These are phyloP conservation scores for Rhizopogon vinicolor DNA, from an alignment of 768 basidiomycete species.

Conservation along the genomic window DNA sequence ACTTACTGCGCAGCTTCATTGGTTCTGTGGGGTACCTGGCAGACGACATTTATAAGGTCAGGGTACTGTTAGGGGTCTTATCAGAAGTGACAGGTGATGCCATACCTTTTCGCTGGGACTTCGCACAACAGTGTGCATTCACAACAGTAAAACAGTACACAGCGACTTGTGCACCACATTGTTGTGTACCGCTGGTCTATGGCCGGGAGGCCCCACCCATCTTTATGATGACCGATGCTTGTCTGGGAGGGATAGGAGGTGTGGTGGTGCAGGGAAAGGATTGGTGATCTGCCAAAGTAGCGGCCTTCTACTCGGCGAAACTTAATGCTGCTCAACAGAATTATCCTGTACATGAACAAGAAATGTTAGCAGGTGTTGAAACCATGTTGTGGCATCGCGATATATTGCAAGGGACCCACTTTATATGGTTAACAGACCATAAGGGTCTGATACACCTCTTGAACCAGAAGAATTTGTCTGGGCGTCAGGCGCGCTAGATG, in stretches of 20 bases:
- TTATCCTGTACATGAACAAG: conserved; percentile 1
- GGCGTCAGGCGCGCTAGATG: neutral
- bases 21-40: neutral
- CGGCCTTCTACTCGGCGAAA: conserved; percentile 29
- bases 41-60: neutral
- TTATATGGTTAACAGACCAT: neutral
- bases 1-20: neutral
- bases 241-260: conserved; percentile 24
- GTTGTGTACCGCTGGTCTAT: conserved; percentile 20
- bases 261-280: conserved; percentile 20
- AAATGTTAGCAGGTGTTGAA: neutral
- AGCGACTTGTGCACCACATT: conserved; percentile 6
- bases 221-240: conserved; percentile 29
- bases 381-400: too few species aligned
- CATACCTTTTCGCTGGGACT: conserved; percentile 10
- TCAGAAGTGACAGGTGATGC: neutral
- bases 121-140: conserved; percentile 18
- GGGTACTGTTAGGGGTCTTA: neutral
- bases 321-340: neutral
- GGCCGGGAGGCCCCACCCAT: conserved; percentile 11
- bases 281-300: conserved; percentile 19
- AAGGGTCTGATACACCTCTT: neutral
- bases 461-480: neutral
- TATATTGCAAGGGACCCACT: neutral
- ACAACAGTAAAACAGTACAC: conserved; percentile 8